These are phyloP conservation scores for Biscogniauxia marginata DNA, from an alignment of 2,329 filamentous ascomycete species.

Conservation along the genomic window DNA sequence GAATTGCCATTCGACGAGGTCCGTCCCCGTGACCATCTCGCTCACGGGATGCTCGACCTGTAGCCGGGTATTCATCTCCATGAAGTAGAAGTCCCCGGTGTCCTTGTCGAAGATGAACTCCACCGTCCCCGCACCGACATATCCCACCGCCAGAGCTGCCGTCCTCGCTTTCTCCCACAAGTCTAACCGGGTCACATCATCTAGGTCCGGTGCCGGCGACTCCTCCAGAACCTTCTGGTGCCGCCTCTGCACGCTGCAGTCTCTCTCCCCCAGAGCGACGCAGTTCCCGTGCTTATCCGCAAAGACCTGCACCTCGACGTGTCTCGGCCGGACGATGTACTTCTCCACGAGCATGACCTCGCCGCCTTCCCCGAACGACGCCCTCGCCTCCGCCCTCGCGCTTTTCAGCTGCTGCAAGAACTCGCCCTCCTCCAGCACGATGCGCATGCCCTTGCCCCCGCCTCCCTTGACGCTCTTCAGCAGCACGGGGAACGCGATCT, in stretches of 20 bases:
- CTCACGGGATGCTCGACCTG: slow-evolving; percentile 97
- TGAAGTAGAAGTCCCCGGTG: slow-evolving; percentile 76
- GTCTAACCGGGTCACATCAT: slow-evolving; percentile 56
- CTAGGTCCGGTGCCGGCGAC: slow-evolving; percentile 72
- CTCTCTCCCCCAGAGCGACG: slow-evolving; percentile 81
- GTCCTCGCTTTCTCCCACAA: slow-evolving; percentile 66
- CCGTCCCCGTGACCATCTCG: slow-evolving; percentile 65
- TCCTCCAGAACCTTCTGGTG: slow-evolving; percentile 94
- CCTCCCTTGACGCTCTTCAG: slow-evolving; percentile 80
- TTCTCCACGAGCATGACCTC: slow-evolving; percentile 82
- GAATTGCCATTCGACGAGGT: slow-evolving; percentile 95
- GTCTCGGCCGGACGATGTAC: slow-evolving; percentile 75
- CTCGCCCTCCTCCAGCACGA: slow-evolving; percentile 66
- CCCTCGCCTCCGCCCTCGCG: slow-evolving; percentile 72
- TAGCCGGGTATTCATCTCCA: slow-evolving; percentile 82
- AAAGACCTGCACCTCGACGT: slow-evolving; percentile 90
- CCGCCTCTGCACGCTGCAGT: slow-evolving; percentile 82
- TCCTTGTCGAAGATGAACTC: slow-evolving; percentile 89
- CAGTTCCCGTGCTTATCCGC: slow-evolving; percentile 77
- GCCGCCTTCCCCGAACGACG: slow-evolving; percentile 77
- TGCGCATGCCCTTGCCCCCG: slow-evolving; percentile 82
- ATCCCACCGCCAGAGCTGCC: slow-evolving; percentile 72
- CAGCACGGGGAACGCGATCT: slow-evolving; percentile 68
- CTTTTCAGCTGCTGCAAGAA: slow-evolving; percentile 69
- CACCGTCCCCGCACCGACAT: slow-evolving; percentile 85